Evolutionary conservation across 108 stramenopile species (phyloP).

Genomic region (Nitzschia sp.): DNA sequence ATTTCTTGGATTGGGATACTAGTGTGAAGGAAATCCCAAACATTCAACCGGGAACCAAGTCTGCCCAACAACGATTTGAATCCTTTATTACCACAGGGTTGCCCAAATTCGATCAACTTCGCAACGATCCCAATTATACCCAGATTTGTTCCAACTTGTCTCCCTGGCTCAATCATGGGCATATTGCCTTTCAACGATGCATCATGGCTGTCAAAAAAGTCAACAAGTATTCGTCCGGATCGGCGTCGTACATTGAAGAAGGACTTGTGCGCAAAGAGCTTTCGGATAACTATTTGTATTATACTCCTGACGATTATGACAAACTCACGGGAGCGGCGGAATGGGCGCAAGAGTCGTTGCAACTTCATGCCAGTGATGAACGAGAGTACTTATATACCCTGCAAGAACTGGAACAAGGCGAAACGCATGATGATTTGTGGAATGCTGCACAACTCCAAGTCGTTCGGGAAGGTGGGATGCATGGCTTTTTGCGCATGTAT

Average conservation of each 20-base stretch:
- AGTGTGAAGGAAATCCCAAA: constrained; percentile 37
- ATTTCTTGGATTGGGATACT: constrained; percentile 63
- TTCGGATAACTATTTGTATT: constrained; percentile 96
- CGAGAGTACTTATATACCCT: constrained; percentile 88
- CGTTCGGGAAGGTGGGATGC: constrained; percentile 93
- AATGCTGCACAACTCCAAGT: constrained; percentile 97
- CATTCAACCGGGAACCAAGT: constrained; percentile 68
- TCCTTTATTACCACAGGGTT: constrained; percentile 69
- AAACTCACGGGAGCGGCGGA: constrained; percentile 77
- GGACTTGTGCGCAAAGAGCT: constrained; percentile 94
- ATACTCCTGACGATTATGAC: constrained; percentile 90
- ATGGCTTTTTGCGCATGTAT: constrained; percentile 99
- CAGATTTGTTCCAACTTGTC: constrained; percentile 81
- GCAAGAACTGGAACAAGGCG: constrained; percentile 80
- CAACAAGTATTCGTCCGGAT: constrained; percentile 74
- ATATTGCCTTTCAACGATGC: constrained; percentile 86
- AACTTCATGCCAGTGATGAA: constrained; percentile 80
- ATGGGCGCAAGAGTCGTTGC: constrained; percentile 94
- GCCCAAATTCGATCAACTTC: constrained; percentile 73
- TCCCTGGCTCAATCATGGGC: constrained; percentile 91
- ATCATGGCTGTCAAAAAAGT: constrained; percentile 67
- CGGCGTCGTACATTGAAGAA: constrained; percentile 94
- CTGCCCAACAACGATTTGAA: constrained; percentile 71
- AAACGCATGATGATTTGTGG: constrained; percentile 98
- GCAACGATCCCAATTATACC: constrained; percentile 92